These are phyloP conservation scores for Metschnikowia shivogae DNA, from an alignment of 805 yeast species.

Conservation along the genomic window DNA sequence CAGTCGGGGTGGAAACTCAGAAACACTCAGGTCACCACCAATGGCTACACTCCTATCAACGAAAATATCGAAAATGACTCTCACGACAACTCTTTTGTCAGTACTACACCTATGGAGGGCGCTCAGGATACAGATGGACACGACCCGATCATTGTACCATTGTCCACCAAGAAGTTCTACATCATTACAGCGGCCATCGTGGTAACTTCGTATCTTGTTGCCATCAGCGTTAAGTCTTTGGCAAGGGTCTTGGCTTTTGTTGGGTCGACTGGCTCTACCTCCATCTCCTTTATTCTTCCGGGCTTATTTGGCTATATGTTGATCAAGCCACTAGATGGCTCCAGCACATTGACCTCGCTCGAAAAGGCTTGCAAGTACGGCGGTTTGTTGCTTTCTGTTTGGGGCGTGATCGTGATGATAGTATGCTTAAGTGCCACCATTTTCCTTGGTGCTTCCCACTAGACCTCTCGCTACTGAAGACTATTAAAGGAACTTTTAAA, in stretches of 20 bases:
- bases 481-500: too few species aligned
- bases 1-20: conserved; percentile 21
- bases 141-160: conserved; percentile 39
- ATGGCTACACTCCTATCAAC: conserved; percentile 25
- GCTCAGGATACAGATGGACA: conserved; percentile 45
- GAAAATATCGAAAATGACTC: conserved; percentile 17
- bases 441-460: conserved; percentile 38
- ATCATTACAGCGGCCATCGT: conserved; percentile 35
- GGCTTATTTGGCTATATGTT: conserved; percentile 80
- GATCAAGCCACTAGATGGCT: conserved; percentile 44
- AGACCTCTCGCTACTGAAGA: neutral
- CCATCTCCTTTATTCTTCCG: conserved; percentile 86
- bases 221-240: conserved; percentile 65
- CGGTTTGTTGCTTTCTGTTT: conserved; percentile 54
- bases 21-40: conserved; percentile 11
- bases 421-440: conserved; percentile 57
- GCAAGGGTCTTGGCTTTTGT: conserved; percentile 82
- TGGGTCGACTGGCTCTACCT: conserved; percentile 91
- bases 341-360: conserved; percentile 21
- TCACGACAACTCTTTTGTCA: conserved; percentile 34
- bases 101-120: conserved; percentile 45
- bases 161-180: conserved; percentile 24
- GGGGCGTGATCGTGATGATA: conserved; percentile 71
- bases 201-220: conserved; percentile 54
- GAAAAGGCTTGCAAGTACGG: conserved; percentile 38